These are phyloP conservation scores for Streptanthus diversifolius DNA, from an alignment of 345 rosid genomes.

Conservation along the genomic window DNA sequence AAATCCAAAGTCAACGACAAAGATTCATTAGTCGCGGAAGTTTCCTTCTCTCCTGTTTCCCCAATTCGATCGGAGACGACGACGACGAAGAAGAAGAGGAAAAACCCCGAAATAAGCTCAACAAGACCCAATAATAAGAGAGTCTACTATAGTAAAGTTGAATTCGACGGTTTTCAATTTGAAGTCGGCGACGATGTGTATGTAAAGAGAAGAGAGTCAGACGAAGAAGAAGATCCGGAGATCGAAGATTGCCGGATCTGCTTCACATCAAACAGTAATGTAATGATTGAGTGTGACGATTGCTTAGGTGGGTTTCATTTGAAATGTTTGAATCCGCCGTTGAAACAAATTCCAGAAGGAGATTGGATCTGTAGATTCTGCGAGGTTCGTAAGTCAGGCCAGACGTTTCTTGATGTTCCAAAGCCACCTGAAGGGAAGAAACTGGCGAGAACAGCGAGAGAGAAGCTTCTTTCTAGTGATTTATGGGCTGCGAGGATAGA, in stretches of 20 bases:
- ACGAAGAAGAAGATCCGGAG: conserved; percentile 60
- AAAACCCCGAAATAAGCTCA: not conserved
- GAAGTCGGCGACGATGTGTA: conserved; percentile 79
- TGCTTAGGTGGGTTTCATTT: conserved; percentile 91
- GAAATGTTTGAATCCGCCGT: conserved; percentile 78
- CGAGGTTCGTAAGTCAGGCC: conserved; percentile 51
- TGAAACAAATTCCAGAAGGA: conserved; percentile 75
- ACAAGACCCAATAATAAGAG: conserved; percentile 37
- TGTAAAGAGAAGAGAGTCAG: conserved; percentile 85
- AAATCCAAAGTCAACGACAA: not conserved
- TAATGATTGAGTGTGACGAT: conserved; percentile 91
- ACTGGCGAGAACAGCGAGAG: conserved; percentile 64
- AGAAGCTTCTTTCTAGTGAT: conserved; percentile 84
- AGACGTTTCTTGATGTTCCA: conserved; percentile 46
- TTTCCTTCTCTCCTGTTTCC: conserved; percentile 46
- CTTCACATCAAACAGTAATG: conserved; percentile 49
- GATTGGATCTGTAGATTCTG: conserved; percentile 89
- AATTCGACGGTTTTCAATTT: conserved; percentile 66
- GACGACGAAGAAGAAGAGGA: conserved; percentile 50
- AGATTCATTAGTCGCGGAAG: conserved; percentile 27
- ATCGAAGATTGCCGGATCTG: conserved; percentile 81
- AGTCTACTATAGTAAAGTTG: conserved; percentile 65
- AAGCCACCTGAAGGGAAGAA: conserved; percentile 63
- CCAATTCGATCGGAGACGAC: conserved; percentile 49
- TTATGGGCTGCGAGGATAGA: conserved; percentile 81